phyloP scores from a whole-genome alignment of 257 asterid genomes.

The Buddleja alternifolia region DNA sequence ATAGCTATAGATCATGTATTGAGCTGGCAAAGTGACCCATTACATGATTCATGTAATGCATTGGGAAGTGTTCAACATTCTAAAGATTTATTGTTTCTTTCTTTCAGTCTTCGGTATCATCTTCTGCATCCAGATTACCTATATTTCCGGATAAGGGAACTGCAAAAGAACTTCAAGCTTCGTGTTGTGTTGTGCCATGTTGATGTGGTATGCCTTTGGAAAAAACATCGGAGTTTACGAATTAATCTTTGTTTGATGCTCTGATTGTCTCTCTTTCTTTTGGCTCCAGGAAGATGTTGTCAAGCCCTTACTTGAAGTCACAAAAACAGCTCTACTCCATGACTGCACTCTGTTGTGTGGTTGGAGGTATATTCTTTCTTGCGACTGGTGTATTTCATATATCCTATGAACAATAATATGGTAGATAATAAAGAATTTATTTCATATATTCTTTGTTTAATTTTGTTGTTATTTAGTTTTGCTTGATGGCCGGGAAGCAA shows the following conservation, averaged over 20 bases:
- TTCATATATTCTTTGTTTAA: no score
- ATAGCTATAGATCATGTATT: background rate
- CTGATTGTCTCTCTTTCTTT: constrained; percentile 28
- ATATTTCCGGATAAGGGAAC: constrained; percentile 89
- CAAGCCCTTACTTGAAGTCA: constrained; percentile 94
- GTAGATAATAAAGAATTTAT: background rate
- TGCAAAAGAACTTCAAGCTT: constrained; percentile 89
- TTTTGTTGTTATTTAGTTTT: background rate
- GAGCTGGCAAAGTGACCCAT: constrained; percentile 3
- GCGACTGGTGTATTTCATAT: constrained; percentile 1
- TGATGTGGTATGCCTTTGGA: constrained; percentile 71
- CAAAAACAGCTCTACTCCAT: constrained; percentile 92
- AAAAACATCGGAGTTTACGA: constrained; percentile 18
- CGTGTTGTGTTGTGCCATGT: constrained; percentile 93
- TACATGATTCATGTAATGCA: background rate
- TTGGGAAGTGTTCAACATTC: constrained; percentile 18
- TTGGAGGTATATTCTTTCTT: constrained; percentile 69
- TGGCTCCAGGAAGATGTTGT: constrained; percentile 88
- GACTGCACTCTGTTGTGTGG: constrained; percentile 96
- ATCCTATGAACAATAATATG: constrained; percentile 1
- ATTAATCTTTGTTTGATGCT: constrained; percentile 16
- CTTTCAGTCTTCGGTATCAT: constrained; percentile 88
- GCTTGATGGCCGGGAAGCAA: constrained; percentile 3
- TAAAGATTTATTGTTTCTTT: constrained; percentile 27
- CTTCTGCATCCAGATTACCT: constrained; percentile 98